Evolutionary conservation across 2,329 filamentous ascomycete species (phyloP).

Genomic region (Verticillium dahliae): DNA sequence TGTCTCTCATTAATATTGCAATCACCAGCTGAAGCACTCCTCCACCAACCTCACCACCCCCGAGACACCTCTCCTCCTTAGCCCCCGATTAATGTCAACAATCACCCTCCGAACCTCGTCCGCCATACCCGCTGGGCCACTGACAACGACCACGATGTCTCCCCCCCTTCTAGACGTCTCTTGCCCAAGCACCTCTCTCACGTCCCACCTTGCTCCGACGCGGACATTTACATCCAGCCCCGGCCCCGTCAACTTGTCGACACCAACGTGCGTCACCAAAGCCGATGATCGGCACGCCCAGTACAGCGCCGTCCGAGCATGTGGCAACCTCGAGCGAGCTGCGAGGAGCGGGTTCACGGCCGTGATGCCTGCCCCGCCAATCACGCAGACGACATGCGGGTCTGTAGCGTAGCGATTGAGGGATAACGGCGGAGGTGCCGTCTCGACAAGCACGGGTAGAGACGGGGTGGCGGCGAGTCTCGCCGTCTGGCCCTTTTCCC

Average conservation of each 20-base stretch:
- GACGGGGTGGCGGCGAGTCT: neutral
- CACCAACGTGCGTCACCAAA: constrained; percentile 2
- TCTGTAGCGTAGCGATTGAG: neutral
- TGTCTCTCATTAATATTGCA: neutral
- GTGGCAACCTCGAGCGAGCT: neutral
- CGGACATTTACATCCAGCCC: neutral
- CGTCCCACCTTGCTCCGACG: constrained; percentile 2
- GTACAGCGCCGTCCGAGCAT: constrained; percentile 1
- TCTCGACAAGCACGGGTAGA: neutral
- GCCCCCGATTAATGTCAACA: constrained; percentile 3
- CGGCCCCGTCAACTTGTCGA: neutral
- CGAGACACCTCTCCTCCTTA: neutral
- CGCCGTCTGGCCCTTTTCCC: constrained; percentile 4
- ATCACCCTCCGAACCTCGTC: constrained; percentile 11
- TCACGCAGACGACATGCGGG: neutral
- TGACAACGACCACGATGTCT: constrained; percentile 8
- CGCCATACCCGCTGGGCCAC: constrained; percentile 12
- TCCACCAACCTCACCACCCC: constrained; percentile 1
- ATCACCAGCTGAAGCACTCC: constrained; percentile 2
- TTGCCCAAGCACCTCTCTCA: constrained; percentile 3
- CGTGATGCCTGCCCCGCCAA: neutral
- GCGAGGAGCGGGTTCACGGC: constrained; percentile 2
- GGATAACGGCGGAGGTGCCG: neutral
- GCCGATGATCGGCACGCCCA: constrained; percentile 4
- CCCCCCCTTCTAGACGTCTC: neutral